phyloP scores from a whole-genome alignment of 768 basidiomycete species.

The Pisolithus marmoratus region DNA sequence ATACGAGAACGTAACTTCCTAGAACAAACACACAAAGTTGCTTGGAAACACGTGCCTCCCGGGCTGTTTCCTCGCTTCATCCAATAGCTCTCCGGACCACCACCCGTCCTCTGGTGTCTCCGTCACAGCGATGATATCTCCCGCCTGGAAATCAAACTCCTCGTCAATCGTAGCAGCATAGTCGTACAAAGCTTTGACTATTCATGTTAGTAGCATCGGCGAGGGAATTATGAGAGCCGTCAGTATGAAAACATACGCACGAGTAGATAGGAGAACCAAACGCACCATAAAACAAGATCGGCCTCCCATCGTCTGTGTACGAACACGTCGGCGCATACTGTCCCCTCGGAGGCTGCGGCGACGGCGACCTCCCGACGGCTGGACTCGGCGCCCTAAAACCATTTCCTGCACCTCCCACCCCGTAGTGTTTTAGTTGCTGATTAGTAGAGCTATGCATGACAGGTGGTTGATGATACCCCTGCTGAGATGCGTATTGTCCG shows the following conservation, averaged over 20 bases:
- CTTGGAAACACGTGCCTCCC: slow-evolving; percentile 83
- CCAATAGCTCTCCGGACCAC: slow-evolving; percentile 92
- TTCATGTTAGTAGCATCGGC: background rate
- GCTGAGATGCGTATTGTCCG: background rate
- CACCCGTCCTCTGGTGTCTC: slow-evolving; percentile 94
- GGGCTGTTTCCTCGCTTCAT: slow-evolving; percentile 62
- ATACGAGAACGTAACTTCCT: slow-evolving; percentile 3
- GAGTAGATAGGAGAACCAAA: slow-evolving; percentile 9
- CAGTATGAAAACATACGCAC: background rate
- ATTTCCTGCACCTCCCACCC: background rate
- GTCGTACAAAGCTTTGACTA: slow-evolving; percentile 88
- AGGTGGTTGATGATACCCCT: background rate
- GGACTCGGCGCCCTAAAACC: slow-evolving; percentile 42
- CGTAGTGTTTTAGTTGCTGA: background rate
- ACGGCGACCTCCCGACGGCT: slow-evolving; percentile 41
- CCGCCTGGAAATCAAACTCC: slow-evolving; percentile 94
- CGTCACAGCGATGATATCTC: slow-evolving; percentile 94
- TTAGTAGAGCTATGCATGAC: background rate
- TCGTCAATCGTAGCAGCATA: slow-evolving; percentile 81
- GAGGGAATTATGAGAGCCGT: background rate
- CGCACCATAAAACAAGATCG: slow-evolving; percentile 86
- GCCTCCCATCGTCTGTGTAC: slow-evolving; percentile 75
- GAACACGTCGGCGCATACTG: slow-evolving; percentile 59
- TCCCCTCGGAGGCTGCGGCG: slow-evolving; percentile 40
- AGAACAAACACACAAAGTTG: slow-evolving; percentile 83